phyloP scores from a whole-genome alignment of 176 grass and related monocot genomes.

The Triticum timopheevii region DNA sequence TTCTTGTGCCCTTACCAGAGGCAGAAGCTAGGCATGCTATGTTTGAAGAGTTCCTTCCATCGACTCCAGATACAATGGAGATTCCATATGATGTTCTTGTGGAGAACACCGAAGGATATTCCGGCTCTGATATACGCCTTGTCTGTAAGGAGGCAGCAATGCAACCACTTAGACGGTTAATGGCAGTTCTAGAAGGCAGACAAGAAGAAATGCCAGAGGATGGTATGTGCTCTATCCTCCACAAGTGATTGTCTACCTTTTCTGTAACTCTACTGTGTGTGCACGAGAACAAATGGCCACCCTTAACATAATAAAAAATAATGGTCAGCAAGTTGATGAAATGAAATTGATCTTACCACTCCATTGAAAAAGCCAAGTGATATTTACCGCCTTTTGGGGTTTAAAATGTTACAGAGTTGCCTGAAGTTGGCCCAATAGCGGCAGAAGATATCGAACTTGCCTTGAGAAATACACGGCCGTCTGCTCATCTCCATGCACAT shows the following conservation, averaged over 20 bases:
- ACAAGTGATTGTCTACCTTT: constrained; percentile 2
- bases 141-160: constrained; percentile 97
- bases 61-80: constrained; percentile 37
- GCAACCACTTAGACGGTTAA: constrained; percentile 85
- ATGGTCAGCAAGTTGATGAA: background rate
- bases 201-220: constrained; percentile 59
- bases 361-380: background rate
- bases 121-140: constrained; percentile 87
- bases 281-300: background rate
- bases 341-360: background rate
- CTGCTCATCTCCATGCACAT: constrained; percentile 87
- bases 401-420: constrained; percentile 58
- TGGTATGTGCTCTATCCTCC: constrained; percentile 55
- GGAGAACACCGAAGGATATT: constrained; percentile 86
- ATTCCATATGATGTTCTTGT: constrained; percentile 73
- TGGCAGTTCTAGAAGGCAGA: constrained; percentile 61
- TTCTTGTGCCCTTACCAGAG: constrained; percentile 94
- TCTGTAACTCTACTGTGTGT: background rate
- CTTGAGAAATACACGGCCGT: constrained; percentile 83
- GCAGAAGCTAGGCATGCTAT: constrained; percentile 83
- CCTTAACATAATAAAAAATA: background rate
- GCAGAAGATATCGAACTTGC: constrained; percentile 64
- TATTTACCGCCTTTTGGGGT: background rate
- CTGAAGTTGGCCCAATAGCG: constrained; percentile 71
- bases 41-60: constrained; percentile 82